Conservation (phyloP, 2,329 filamentous ascomycete genomes). For the Cladosporium sp. region DNA sequence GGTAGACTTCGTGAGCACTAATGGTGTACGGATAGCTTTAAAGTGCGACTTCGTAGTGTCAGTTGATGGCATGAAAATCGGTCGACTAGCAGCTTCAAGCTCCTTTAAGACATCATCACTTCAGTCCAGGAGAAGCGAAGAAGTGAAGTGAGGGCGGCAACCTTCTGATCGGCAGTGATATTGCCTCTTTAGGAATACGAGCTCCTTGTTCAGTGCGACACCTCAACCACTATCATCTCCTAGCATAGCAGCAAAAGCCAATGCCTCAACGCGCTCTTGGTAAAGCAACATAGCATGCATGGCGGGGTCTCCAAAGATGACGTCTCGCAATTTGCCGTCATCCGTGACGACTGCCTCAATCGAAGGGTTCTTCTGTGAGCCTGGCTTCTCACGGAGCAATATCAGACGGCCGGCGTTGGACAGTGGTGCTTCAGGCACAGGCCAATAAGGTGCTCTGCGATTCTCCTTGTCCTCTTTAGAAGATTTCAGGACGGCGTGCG, state of each 20-base stretch:
- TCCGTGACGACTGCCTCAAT: slow-evolving; percentile 68
- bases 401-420: slow-evolving; percentile 71
- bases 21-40: not conserved
- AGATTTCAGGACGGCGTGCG: slow-evolving; percentile 11
- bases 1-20: not conserved
- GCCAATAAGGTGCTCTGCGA: slow-evolving; percentile 51
- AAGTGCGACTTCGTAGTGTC: not conserved
- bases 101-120: not conserved
- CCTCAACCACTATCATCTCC: slow-evolving; percentile 12
- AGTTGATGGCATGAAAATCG: not conserved
- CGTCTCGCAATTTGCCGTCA: slow-evolving; percentile 66
- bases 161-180: not conserved
- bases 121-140: not conserved
- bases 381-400: slow-evolving; percentile 55
- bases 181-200: not conserved
- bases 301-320: slow-evolving; percentile 80
- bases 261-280: slow-evolving; percentile 65
- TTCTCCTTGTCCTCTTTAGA: slow-evolving; percentile 11
- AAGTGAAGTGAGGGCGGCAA: not conserved
- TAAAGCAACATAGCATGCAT: slow-evolving; percentile 82
- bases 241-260: slow-evolving; percentile 59
- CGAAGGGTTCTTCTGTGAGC: slow-evolving; percentile 39
- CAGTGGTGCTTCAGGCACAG: slow-evolving; percentile 64
- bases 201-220: not conserved
- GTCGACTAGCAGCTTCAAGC: not conserved